These are phyloP conservation scores for Silybum marianum DNA, from an alignment of 129 eudicot species.

Conservation along the genomic window DNA sequence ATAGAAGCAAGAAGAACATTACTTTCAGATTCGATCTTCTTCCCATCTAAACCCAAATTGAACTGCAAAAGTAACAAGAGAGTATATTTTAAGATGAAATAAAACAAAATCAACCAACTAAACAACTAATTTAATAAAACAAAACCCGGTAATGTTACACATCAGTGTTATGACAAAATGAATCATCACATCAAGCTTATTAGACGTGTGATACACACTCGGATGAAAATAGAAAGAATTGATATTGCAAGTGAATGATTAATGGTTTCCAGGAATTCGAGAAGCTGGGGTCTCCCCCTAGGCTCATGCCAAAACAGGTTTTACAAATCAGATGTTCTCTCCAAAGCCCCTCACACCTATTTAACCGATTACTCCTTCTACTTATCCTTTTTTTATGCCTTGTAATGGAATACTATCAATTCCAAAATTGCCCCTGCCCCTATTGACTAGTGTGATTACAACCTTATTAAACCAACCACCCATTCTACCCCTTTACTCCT, in stretches of 20 bases:
- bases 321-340: neutral
- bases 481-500: neutral
- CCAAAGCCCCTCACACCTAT: neutral
- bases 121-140: neutral
- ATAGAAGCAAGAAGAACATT: conserved; percentile 98
- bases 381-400: neutral
- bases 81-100: neutral
- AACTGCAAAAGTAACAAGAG: conserved; percentile 51
- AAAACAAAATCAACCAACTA: neutral
- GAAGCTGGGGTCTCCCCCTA: neutral
- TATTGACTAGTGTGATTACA: neutral
- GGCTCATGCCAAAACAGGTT: neutral
- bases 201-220: neutral
- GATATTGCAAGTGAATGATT: neutral
- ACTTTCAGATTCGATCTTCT: conserved; percentile 91
- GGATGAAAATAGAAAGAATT: neutral
- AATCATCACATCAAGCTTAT: neutral
- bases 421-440: neutral
- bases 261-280: neutral
- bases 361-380: neutral
- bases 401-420: neutral
- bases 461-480: neutral
- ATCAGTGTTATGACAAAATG: neutral
- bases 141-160: neutral
- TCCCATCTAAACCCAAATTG: conserved; percentile 79